These are phyloP conservation scores for Talaromyces proteolyticus DNA, from an alignment of 495 filamentous ascomycete species.

Conservation along the genomic window DNA sequence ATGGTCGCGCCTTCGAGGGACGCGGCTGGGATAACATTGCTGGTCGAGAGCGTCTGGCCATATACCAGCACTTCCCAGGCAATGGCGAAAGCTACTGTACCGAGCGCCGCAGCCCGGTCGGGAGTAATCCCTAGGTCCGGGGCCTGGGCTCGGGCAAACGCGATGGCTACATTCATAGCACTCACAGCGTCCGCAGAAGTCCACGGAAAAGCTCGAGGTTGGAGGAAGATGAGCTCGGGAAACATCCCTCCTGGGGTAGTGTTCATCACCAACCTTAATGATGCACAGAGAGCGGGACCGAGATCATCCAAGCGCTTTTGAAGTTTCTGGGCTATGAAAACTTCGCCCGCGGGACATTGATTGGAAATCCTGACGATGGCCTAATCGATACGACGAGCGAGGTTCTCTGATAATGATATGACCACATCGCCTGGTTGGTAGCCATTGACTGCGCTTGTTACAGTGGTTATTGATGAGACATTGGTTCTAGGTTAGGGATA, in stretches of 20 bases:
- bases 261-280: not conserved
- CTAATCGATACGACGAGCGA: not conserved
- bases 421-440: not conserved
- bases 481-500: not conserved
- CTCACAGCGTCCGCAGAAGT: not conserved
- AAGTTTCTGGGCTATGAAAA: not conserved
- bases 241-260: not conserved
- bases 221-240: not conserved
- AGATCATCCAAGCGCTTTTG: not conserved
- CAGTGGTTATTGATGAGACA: not conserved
- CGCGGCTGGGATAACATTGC: slow-evolving; percentile 7
- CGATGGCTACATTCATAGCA: not conserved
- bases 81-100: not conserved
- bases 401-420: not conserved
- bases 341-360: not conserved
- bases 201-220: not conserved
- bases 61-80: not conserved
- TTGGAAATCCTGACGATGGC: not conserved
- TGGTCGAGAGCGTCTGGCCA: not conserved
- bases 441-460: not conserved
- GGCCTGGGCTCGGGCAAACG: not conserved
- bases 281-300: not conserved
- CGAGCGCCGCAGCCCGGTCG: not conserved
- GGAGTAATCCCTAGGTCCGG: not conserved
- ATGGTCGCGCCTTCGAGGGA: slow-evolving; percentile 36